Conservation (phyloP, 176 grass and related monocot species). For the Olyra latifolia region DNA sequence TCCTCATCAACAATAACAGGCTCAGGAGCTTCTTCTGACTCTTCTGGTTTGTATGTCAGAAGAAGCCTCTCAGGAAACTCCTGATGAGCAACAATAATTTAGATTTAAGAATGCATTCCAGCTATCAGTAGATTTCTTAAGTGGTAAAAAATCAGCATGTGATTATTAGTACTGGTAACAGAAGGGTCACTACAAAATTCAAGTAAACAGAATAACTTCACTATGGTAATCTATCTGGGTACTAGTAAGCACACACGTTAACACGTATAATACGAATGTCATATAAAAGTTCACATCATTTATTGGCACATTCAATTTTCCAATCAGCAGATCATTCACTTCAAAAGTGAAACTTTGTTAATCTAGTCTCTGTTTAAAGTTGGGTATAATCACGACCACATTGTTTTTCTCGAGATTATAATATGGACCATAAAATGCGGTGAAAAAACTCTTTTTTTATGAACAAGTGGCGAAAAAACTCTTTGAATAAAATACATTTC, state of each 20-base stretch:
- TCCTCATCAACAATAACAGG: slow-evolving; percentile 53
- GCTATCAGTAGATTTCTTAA: slow-evolving; percentile 5
- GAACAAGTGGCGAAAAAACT: not conserved
- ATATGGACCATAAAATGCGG: not conserved
- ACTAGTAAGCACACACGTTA: not conserved
- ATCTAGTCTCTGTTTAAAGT: not conserved
- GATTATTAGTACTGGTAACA: slow-evolving; percentile 10
- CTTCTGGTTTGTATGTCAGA: slow-evolving; percentile 85
- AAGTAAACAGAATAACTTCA: slow-evolving; percentile 1
- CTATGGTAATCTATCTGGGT: not conserved
- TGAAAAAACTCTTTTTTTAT: not conserved
- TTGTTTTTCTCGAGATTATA: not conserved
- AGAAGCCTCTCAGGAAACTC: slow-evolving; percentile 93
- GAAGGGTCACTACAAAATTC: not conserved
- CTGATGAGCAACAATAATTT: slow-evolving; percentile 51
- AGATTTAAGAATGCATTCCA: slow-evolving; percentile 26
- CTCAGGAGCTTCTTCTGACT: slow-evolving; percentile 53
- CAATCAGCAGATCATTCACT: not conserved
- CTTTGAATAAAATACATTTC: not conserved
- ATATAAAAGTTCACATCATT: not conserved
- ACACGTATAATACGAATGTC: not conserved
- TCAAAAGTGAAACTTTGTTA: not conserved
- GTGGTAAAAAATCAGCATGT: not conserved
- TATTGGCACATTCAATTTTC: not conserved
- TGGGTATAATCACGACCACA: not conserved